A percentile compares a stretch with the other conserved stretches of the same genome.
Evolutionary conservation across 495 filamentous ascomycete genomes (phyloP).

Genomic region (Friedmanniomyces simplex): DNA sequence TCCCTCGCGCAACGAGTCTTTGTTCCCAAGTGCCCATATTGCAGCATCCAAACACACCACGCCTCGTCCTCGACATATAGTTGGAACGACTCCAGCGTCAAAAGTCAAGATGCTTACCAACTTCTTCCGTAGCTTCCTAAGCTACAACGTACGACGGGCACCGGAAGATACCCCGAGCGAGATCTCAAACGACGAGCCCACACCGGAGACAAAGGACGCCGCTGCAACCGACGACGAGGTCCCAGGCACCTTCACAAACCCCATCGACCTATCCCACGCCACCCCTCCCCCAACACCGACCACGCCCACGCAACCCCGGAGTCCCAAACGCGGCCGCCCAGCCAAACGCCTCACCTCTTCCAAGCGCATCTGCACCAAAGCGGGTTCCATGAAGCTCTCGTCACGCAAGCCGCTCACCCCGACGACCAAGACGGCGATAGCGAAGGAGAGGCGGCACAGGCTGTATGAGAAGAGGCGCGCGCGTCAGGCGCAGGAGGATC

Average conservation of each 20-base stretch:
- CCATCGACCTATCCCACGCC: neutral
- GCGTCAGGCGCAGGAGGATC: neutral
- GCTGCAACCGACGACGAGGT: no score
- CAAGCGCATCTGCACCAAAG: neutral
- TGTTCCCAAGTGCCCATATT: no score
- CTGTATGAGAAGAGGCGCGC: neutral
- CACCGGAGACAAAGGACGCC: neutral
- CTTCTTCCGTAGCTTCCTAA: neutral
- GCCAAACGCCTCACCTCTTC: neutral
- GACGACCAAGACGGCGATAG: neutral
- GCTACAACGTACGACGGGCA: neutral
- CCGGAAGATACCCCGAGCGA: neutral
- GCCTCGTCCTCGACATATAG: no score
- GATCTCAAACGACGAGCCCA: neutral
- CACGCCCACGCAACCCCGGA: neutral
- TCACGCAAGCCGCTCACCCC: conserved; percentile 5
- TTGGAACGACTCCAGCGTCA: no score
- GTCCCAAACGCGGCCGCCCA: neutral
- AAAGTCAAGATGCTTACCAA: neutral
- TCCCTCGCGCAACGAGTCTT: no score
- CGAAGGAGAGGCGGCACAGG: neutral
- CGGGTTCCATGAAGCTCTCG: neutral
- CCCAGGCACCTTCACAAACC: neutral
- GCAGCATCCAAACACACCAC: no score
- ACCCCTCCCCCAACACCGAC: no score